These are phyloP conservation scores for Mycena indigotica DNA, from an alignment of 768 basidiomycete species.

Conservation along the genomic window DNA sequence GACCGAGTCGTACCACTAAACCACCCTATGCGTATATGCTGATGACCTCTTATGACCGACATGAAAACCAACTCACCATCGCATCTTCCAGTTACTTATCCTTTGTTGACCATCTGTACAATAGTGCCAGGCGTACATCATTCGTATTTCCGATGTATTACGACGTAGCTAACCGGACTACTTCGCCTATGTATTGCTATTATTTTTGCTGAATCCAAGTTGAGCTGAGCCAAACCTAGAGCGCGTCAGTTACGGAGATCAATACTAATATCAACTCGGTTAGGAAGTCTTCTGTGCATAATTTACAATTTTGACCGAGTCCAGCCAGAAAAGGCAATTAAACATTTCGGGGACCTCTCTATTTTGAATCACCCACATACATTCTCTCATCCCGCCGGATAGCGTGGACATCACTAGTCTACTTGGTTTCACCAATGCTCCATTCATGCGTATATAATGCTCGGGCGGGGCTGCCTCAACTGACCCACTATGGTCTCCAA, in stretches of 20 bases:
- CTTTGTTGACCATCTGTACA: constrained; percentile 14
- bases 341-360: no score
- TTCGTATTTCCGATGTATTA: constrained; percentile 16
- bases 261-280: no score
- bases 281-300: no score
- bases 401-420: no score
- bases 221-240: no score
- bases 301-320: no score
- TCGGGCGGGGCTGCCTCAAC: neutral
- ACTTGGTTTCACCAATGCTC: no score
- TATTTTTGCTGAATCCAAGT: no score
- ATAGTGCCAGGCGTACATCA: constrained; percentile 30
- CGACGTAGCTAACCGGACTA: neutral
- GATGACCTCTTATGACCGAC: neutral
- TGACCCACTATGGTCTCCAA: constrained; percentile 16
- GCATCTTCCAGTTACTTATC: neutral
- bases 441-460: neutral
- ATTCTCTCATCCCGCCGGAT: no score
- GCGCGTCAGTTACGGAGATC: neutral
- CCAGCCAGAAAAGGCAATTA: no score
- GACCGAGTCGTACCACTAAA: neutral
- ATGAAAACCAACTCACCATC: neutral
- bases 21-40: neutral
- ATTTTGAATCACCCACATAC: no score
- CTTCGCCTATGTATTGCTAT: neutral